Evolutionary conservation across 2,329 filamentous ascomycete species (phyloP), one percentile per base, ranked within the genome.

Genomic region (Ophioceras dolichostomum): DNA sequence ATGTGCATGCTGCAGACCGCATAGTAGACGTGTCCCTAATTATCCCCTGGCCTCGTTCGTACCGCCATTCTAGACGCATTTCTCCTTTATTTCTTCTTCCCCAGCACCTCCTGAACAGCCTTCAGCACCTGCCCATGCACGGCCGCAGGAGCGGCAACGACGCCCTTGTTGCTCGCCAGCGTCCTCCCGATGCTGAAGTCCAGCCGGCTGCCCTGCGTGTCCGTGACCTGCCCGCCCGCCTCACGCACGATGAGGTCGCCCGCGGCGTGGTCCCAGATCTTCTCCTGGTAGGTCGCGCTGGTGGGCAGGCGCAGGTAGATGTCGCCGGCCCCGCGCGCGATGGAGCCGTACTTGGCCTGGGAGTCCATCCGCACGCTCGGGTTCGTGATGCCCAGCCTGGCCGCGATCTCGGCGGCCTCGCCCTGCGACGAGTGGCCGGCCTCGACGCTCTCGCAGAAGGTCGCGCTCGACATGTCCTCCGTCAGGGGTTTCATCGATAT

Each of bases 231-330:
- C 34, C 91, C 93, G 36, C 91, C 91, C 3, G 91, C 87, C 62
- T 98, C 93, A 40, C 88, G 73, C 29, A 96, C 91, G 47, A 98
- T 88, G 41, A 98, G 64, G 51, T 94, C 88, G 29, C 91, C 91
- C 10, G 89, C 91, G 14, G 91, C 91, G 58, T 98, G 91, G 56
- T 98, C 91, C 91, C 91, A 98, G 48, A 98, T 98, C 75, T 98
- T 98, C 70, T 98, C 91, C 58, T 94, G 78, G 64, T 98, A 98
- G 38, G 81, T 79, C 56, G 76, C 83, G 42, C 54, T 57, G 5
- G 85, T 81, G 4, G 91, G 91, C 41, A 98, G 65, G 38, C 93
- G 76, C 40, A 98, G 72, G 62, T 98, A 98, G 46, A 98, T 79
- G 54, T 98, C 91, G 35, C 88, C 91, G 5, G 88, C 87, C 32